These are phyloP conservation scores for Ophiosphaerella herpotricha DNA, from an alignment of 2,329 filamentous ascomycete genomes.

Conservation along the genomic window DNA sequence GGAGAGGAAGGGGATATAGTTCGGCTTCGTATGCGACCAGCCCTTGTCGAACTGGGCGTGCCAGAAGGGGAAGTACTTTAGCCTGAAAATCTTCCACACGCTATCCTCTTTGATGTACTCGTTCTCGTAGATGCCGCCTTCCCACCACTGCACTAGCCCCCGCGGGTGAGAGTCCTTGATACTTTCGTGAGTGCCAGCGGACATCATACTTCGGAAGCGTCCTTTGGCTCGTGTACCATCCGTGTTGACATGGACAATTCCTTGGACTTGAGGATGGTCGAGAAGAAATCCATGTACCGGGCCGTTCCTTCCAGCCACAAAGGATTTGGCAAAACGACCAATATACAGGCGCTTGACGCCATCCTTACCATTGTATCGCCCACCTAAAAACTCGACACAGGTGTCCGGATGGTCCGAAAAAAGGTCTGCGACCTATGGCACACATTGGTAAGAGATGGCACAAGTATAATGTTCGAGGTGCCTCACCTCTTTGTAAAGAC, in stretches of 20 bases:
- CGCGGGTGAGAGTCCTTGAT: conserved; percentile 57
- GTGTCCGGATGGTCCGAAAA: conserved; percentile 59
- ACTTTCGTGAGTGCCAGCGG: conserved; percentile 58
- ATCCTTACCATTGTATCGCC: conserved; percentile 57
- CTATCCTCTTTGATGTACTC: conserved; percentile 63
- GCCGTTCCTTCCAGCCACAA: conserved; percentile 60
- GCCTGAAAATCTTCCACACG: conserved; percentile 59
- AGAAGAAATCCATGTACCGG: conserved; percentile 61
- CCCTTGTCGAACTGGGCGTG: conserved; percentile 58
- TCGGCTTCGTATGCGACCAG: conserved; percentile 59
- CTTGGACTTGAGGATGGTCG: conserved; percentile 63
- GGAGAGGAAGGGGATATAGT: conserved; percentile 58
- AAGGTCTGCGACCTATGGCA: conserved; percentile 44
- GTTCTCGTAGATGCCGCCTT: conserved; percentile 63
- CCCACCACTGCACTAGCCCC: conserved; percentile 62
- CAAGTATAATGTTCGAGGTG: too few species aligned
- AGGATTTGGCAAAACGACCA: conserved; percentile 56
- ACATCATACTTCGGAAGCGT: conserved; percentile 61
- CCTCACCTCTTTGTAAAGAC: conserved; percentile 59
- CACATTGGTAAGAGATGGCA: conserved; percentile 6
- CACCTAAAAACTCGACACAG: conserved; percentile 62
- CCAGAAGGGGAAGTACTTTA: conserved; percentile 64
- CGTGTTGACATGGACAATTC: conserved; percentile 58
- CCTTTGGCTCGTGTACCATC: conserved; percentile 55
- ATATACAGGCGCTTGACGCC: conserved; percentile 59